These are phyloP conservation scores for Yamagishiella unicocca DNA, from an alignment of 139 green algal genomes.

Conservation along the genomic window DNA sequence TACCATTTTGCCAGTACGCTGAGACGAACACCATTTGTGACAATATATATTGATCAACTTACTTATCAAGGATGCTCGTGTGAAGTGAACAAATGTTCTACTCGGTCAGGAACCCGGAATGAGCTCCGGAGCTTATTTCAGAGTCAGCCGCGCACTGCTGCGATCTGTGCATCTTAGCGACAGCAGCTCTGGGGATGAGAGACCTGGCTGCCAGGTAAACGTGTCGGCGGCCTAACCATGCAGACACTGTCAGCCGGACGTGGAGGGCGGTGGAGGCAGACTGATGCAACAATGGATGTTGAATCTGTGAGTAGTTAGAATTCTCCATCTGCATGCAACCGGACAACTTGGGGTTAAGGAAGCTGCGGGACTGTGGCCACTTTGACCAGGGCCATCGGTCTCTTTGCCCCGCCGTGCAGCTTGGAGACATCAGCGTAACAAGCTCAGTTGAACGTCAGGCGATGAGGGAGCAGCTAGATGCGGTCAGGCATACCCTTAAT, in stretches of 20 bases:
- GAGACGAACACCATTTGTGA: no score
- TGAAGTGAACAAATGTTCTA: no score
- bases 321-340: neutral
- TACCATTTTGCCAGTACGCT: no score
- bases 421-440: slow-evolving; percentile 24
- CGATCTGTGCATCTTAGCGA: slow-evolving; percentile 4
- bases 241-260: neutral
- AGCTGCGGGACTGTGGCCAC: neutral
- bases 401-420: neutral
- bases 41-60: no score
- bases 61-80: no score
- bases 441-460: slow-evolving; percentile 34
- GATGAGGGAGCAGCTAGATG: slow-evolving; percentile 34
- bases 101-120: no score
- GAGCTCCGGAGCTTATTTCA: slow-evolving; percentile 2
- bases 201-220: neutral
- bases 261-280: neutral
- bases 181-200: neutral
- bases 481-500: slow-evolving; percentile 24
- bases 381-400: neutral
- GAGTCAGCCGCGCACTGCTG: neutral
- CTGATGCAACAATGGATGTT: slow-evolving; percentile 18
- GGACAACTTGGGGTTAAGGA: neutral
- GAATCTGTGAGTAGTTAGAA: slow-evolving; percentile 22
- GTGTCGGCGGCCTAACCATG: neutral